A percentile compares a stretch with the other conserved stretches of the same genome.
These are phyloP conservation scores for Sporothrix phasma DNA, from an alignment of 2,329 filamentous ascomycete species.

Conservation along the genomic window DNA sequence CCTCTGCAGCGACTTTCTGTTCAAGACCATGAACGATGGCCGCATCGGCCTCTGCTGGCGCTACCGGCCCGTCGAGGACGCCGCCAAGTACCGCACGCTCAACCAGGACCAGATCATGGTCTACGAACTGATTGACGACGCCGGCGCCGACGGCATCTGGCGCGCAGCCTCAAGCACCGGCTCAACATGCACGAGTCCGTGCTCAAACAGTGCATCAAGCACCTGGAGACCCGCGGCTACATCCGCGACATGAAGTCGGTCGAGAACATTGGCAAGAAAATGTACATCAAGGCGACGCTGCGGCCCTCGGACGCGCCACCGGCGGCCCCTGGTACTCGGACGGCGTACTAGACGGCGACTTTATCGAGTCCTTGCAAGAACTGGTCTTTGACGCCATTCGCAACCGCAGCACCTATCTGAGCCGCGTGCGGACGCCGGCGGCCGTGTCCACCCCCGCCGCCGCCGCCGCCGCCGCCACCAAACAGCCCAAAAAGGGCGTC, in stretches of 20 bases:
- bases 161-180: slow-evolving; percentile 68
- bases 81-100: slow-evolving; percentile 45
- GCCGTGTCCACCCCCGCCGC: too few relatives aligned
- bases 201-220: slow-evolving; percentile 72
- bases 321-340: slow-evolving; percentile 94
- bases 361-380: slow-evolving; percentile 68
- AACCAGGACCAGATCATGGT: slow-evolving; percentile 73
- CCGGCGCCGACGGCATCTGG: slow-evolving; percentile 80
- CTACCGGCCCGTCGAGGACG: slow-evolving; percentile 49
- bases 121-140: slow-evolving; percentile 80
- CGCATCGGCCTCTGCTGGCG: slow-evolving; percentile 44
- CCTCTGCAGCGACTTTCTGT: slow-evolving; percentile 50
- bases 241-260: slow-evolving; percentile 88
- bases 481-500: slow-evolving; percentile 35
- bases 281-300: slow-evolving; percentile 85
- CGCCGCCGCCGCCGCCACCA: not conserved
- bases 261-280: slow-evolving; percentile 82
- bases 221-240: slow-evolving; percentile 69
- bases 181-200: slow-evolving; percentile 77
- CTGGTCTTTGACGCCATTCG: slow-evolving; percentile 67
- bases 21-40: slow-evolving; percentile 38
- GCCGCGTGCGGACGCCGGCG: slow-evolving; percentile 22
- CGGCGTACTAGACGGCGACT: slow-evolving; percentile 76
- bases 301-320: slow-evolving; percentile 78
- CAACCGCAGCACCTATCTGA: slow-evolving; percentile 58